Evolutionary conservation across 768 basidiomycete species (phyloP).

Genomic region (Panaeolus cyanescens): DNA sequence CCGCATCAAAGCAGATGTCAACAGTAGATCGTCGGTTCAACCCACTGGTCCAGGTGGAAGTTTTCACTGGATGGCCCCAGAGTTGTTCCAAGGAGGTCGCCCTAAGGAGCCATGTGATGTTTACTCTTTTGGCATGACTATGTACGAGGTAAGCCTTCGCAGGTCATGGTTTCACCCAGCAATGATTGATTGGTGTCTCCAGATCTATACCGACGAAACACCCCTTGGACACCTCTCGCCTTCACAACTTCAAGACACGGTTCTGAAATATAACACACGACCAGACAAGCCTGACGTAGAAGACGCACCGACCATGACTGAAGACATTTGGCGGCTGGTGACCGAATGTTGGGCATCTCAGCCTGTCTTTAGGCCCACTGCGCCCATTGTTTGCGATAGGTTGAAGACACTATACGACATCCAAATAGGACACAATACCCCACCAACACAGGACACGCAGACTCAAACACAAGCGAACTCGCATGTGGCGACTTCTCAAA

Average conservation of each 20-base stretch:
- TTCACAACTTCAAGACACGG: conserved; percentile 13
- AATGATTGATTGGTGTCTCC: neutral
- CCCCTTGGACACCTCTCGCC: conserved; percentile 15
- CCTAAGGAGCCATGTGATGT: conserved; percentile 19
- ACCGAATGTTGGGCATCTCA: conserved; percentile 20
- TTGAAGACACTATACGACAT: neutral
- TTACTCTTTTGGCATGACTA: conserved; percentile 27
- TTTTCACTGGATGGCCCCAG: conserved; percentile 30
- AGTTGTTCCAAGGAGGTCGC: conserved; percentile 18
- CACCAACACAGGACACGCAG: neutral
- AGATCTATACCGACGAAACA: conserved; percentile 19
- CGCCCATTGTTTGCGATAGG: conserved; percentile 6
- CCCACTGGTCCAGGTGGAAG: conserved; percentile 14
- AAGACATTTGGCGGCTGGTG: conserved; percentile 22
- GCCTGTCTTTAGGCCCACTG: conserved; percentile 16
- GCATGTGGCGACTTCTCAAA: neutral
- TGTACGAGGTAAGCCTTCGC: conserved; percentile 21
- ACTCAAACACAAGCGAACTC: neutral
- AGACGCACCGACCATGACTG: conserved; percentile 19
- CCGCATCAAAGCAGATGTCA: conserved; percentile 24
- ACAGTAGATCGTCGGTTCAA: conserved; percentile 12
- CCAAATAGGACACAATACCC: neutral
- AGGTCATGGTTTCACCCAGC: neutral
- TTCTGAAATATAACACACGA: conserved; percentile 10
- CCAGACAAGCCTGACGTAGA: conserved; percentile 20